Percentiles rank a stretch among this genome's conserved stretches.
These are phyloP conservation scores for Phytopythium cucurbitacearum DNA, from an alignment of 352 stramenopile species.

Conservation along the genomic window DNA sequence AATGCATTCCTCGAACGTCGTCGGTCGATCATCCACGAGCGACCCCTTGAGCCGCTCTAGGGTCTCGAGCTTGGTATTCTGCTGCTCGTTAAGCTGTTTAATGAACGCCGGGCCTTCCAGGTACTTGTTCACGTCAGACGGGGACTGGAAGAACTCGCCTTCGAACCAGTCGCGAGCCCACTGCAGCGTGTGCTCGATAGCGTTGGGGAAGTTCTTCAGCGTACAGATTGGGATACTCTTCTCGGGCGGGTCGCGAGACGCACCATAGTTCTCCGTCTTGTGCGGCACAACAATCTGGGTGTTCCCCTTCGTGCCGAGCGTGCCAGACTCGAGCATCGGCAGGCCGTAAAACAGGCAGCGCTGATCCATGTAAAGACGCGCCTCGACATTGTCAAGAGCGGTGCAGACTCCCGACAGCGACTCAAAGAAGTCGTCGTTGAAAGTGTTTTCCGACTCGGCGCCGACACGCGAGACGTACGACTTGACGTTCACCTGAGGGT, in stretches of 20 bases:
- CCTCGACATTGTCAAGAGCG: conserved; percentile 98
- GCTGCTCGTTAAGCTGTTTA: conserved; percentile 93
- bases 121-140: conserved; percentile 96
- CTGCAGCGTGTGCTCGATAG: conserved; percentile 98
- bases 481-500: conserved; percentile 91
- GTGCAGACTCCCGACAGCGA: conserved; percentile 95
- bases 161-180: conserved; percentile 99
- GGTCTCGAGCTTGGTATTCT: conserved; percentile 97
- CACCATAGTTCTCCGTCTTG: conserved; percentile 96
- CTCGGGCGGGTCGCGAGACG: conserved; percentile 97
- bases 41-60: conserved; percentile 91
- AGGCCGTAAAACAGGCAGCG: conserved; percentile 96
- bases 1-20: conserved; percentile 97
- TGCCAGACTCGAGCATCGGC: conserved; percentile 99
- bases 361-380: conserved; percentile 97
- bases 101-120: conserved; percentile 83
- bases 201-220: conserved; percentile 99
- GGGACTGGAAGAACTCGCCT: conserved; percentile 96
- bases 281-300: conserved; percentile 90
- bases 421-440: conserved; percentile 98
- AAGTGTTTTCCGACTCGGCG: conserved; percentile 95
- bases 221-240: conserved; percentile 99
- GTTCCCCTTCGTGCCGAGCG: conserved; percentile 98
- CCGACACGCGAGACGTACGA: conserved; percentile 85
- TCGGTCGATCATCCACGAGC: conserved; percentile 90